Evolutionary conservation across 2,329 filamentous ascomycete genomes (phyloP), one percentile per base, ranked within the genome.

Genomic region (Passalora sequoiae): DNA sequence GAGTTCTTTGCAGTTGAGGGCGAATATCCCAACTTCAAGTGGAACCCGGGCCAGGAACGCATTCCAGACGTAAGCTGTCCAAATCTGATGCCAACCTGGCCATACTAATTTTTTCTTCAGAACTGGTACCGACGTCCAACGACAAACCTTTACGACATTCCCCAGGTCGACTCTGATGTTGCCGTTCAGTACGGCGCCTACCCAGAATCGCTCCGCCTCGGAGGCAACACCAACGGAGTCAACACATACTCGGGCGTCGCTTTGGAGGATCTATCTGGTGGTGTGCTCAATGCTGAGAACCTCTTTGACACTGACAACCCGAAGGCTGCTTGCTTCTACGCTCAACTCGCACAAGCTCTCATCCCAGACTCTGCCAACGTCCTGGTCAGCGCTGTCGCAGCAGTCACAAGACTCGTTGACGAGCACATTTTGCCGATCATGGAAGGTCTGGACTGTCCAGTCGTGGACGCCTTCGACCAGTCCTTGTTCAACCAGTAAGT

Each of bases 251-350:
- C 54, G 12, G 60, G 60, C 5, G 40, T 68, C 30, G 53, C 66
- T 40, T 41, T 64, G 4, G 49, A 39, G 6, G 53, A 66, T 33
- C 44, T 70, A 12, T 69, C 63, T 12, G 60, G 60, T 12, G 68
- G 67, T 15, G 58, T 73, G 0, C 65, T 69, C 43, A 73, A 70
- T 9, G 22, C 30, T n/a, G 44, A 29, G 2, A 17, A 41, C 9
- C 40, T 51, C 6, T 43, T 46, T 27, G 40, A 51, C 17, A 19
- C 25, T 6, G 24, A 38, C 6, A 43, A 43, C 27, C 36, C 37
- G 3, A 40, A 25, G 22, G 40, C 39, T 15, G 38, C 36, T 24
- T 51, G 49, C 40, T 51, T 48, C 49, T 40, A 37, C 31, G 46
- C 46, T 5, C 44, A 49, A 17, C 37, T 51, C 7, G 39, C 40